A percentile compares a stretch with the other conserved stretches of the same genome.
Conservation (phyloP, 345 rosid genomes). For the Acer negundo region DNA sequence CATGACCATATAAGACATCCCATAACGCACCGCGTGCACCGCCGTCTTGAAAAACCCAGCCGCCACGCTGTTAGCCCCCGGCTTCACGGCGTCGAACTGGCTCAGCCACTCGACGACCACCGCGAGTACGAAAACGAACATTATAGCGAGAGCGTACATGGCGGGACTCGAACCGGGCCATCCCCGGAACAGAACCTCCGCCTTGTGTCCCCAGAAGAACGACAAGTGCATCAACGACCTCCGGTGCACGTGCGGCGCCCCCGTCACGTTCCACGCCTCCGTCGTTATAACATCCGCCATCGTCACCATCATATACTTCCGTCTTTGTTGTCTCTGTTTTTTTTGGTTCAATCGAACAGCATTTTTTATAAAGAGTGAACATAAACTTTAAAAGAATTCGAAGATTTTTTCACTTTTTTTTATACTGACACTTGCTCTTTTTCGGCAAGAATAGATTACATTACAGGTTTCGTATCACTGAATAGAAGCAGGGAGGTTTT, state of each 20-base stretch:
- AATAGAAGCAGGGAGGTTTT: background rate
- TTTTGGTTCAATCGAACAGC: background rate
- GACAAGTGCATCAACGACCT: constrained; percentile 37
- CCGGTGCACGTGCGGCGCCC: constrained; percentile 28
- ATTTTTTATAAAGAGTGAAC: background rate
- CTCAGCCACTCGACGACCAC: constrained; percentile 59
- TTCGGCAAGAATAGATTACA: background rate
- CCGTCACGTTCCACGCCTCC: constrained; percentile 28
- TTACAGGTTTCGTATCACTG: constrained; percentile 3
- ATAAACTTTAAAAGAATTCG: background rate
- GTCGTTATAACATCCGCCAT: background rate
- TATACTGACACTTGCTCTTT: background rate
- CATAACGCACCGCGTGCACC: constrained; percentile 50
- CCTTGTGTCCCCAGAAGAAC: constrained; percentile 71
- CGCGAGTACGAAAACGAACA: constrained; percentile 62
- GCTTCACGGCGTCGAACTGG: constrained; percentile 43
- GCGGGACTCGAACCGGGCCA: constrained; percentile 71
- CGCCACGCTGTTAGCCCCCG: constrained; percentile 51
- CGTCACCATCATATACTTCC: background rate
- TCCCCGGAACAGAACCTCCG: constrained; percentile 61
- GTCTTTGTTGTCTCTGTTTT: background rate
- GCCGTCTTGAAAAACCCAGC: constrained; percentile 56
- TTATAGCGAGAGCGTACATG: constrained; percentile 70
- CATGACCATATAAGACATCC: constrained; percentile 69
- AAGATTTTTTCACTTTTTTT: background rate